These are phyloP conservation scores for Tilletiopsis washingtonensis DNA, from an alignment of 1,284 basidiomycete species.

Conservation along the genomic window DNA sequence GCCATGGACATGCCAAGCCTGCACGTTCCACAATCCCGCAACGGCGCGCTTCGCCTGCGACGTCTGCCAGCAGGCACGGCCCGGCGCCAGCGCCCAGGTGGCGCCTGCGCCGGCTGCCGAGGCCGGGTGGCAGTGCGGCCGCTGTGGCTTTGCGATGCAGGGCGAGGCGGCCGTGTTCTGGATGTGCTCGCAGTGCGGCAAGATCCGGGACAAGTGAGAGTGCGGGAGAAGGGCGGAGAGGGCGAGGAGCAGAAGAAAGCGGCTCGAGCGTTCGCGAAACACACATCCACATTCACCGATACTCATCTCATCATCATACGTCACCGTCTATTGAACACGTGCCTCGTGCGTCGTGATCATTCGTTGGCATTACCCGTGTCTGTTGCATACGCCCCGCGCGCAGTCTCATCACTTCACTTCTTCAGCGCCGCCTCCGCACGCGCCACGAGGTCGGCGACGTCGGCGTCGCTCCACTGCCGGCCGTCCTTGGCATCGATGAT, in stretches of 20 bases:
- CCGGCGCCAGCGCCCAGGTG: background rate
- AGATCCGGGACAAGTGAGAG: no score
- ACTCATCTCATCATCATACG: no score
- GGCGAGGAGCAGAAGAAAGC: no score
- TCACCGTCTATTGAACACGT: no score
- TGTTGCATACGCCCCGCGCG: no score
- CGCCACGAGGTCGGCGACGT: background rate
- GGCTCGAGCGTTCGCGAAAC: no score
- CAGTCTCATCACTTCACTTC: no score
- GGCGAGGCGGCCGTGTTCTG: background rate
- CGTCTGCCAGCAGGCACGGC: conserved; percentile 1
- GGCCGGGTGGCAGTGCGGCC: background rate
- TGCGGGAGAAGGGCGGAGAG: no score
- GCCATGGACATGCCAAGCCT: conserved; percentile 7
- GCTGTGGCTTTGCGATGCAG: background rate
- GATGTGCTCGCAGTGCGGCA: no score
- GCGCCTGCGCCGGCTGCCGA: background rate
- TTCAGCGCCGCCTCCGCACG: background rate
- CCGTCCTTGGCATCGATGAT: background rate
- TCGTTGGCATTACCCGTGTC: no score
- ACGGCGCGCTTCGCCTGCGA: background rate
- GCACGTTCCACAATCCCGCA: conserved; percentile 3
- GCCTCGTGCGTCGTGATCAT: no score
- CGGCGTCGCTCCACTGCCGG: background rate
- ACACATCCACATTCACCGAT: no score